These are phyloP conservation scores for Pyricularia pennisetigena DNA, from an alignment of 2,329 filamentous ascomycete genomes.

Conservation along the genomic window DNA sequence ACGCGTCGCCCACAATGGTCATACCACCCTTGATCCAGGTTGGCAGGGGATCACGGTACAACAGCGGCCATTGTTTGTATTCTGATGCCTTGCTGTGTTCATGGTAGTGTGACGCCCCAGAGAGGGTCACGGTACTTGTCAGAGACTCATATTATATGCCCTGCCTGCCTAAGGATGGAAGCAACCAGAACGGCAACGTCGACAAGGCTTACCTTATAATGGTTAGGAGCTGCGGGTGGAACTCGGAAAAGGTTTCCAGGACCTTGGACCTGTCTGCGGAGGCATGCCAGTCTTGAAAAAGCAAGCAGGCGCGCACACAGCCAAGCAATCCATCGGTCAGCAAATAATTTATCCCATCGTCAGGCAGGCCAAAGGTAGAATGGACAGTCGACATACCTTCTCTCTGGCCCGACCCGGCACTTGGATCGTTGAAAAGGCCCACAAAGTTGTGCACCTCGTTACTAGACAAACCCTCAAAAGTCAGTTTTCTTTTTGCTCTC, in stretches of 20 bases:
- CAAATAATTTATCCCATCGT: background rate
- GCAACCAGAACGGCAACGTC: conserved; percentile 1
- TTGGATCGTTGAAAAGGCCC: conserved; percentile 18
- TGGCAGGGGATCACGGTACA: conserved; percentile 21
- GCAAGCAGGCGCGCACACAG: no score
- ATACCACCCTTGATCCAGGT: conserved; percentile 21
- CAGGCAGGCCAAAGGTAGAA: no score
- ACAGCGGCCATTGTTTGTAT: conserved; percentile 23
- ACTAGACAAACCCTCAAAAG: background rate
- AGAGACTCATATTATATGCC: background rate
- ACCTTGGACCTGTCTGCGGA: conserved; percentile 19
- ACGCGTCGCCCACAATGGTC: conserved; percentile 25
- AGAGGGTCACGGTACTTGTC: background rate
- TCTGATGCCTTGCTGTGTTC: conserved; percentile 21
- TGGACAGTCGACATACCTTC: conserved; percentile 10
- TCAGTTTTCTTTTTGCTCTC: background rate
- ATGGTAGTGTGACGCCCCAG: background rate
- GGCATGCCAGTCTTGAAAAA: conserved; percentile 19
- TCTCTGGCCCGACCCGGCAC: conserved; percentile 7
- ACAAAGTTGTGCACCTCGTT: conserved; percentile 17
- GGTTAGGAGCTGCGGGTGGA: conserved; percentile 16
- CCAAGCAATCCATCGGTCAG: background rate
- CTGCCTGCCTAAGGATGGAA: background rate
- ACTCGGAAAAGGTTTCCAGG: conserved; percentile 17
- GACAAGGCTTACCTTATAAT: conserved; percentile 16